phyloP scores from a whole-genome alignment of 805 yeast genomes.

The Candida pini region DNA sequence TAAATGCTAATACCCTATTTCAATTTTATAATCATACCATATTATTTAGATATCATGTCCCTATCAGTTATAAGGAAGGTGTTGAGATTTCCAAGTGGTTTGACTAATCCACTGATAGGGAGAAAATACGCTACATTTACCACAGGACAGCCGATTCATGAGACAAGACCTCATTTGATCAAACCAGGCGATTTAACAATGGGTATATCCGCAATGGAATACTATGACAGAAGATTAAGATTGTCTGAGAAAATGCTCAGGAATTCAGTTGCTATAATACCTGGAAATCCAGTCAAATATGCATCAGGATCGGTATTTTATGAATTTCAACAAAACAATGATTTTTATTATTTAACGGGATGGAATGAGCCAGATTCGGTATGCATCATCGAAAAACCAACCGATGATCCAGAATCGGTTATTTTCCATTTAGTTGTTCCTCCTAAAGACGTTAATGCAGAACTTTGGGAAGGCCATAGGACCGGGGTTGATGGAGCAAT shows the following conservation, averaged over 20 bases:
- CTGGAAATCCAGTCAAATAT: constrained; percentile 66
- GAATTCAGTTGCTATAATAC: constrained; percentile 64
- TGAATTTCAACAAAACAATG: constrained; percentile 88
- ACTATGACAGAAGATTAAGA: constrained; percentile 61
- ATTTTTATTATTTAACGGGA: constrained; percentile 82
- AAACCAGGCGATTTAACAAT: constrained; percentile 79
- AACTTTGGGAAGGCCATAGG: constrained; percentile 93
- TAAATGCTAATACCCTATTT: too few relatives aligned
- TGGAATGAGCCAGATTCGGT: constrained; percentile 88
- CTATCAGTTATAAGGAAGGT: too few relatives aligned
- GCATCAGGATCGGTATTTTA: constrained; percentile 91
- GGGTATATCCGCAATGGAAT: constrained; percentile 81
- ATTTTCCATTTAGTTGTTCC: constrained; percentile 79
- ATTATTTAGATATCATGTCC: too few relatives aligned
- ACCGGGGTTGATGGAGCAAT: constrained; percentile 80
- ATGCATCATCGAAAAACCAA: constrained; percentile 58
- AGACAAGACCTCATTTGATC: constrained; percentile 75
- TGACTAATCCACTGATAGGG: too few relatives aligned
- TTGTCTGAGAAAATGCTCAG: constrained; percentile 55
- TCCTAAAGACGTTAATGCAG: constrained; percentile 68
- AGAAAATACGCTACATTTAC: too few relatives aligned
- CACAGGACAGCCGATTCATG: constrained; percentile 83
- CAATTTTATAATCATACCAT: too few relatives aligned
- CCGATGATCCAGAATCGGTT: constrained; percentile 45
- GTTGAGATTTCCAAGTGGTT: too few relatives aligned